Evolutionary conservation across 169 alveolate species (phyloP).

Genomic region (Cryptosporidium sp.): DNA sequence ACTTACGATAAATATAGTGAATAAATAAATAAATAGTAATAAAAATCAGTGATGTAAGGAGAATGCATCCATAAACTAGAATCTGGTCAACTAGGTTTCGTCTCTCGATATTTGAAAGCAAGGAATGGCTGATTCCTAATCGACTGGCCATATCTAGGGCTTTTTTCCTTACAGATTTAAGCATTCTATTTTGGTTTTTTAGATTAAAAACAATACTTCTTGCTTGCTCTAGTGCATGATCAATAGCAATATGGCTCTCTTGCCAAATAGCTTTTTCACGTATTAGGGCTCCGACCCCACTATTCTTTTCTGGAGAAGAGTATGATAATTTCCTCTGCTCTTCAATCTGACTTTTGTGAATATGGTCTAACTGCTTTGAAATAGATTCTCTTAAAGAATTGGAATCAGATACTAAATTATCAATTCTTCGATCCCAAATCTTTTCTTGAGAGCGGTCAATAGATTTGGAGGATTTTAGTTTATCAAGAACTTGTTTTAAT

Average conservation of each 20-base stretch:
- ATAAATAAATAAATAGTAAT: constrained; percentile 27
- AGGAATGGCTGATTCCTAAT: constrained; percentile 45
- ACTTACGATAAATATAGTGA: constrained; percentile 36
- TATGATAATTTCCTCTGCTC: constrained; percentile 23
- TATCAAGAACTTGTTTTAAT: constrained; percentile 1
- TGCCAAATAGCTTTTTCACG: constrained; percentile 56
- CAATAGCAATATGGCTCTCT: constrained; percentile 59
- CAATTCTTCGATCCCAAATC: constrained; percentile 67
- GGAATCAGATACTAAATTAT: constrained; percentile 49
- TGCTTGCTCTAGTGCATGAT: constrained; percentile 75
- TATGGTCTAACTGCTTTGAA: constrained; percentile 51
- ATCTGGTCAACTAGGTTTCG: constrained; percentile 57
- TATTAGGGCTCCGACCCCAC: constrained; percentile 38
- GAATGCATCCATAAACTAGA: constrained; percentile 62
- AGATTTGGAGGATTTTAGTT: neutral
- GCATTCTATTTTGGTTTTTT: constrained; percentile 62
- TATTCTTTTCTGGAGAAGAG: neutral
- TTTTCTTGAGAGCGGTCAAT: constrained; percentile 51
- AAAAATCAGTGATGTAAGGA: constrained; percentile 38
- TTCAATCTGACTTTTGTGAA: constrained; percentile 28
- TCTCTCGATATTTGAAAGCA: constrained; percentile 57
- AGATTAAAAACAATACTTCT: constrained; percentile 34
- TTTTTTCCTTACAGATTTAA: constrained; percentile 52
- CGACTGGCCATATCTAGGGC: constrained; percentile 71
- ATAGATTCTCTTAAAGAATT: constrained; percentile 46